phyloP scores from a whole-genome alignment of 176 grass and related monocot genomes.

The Elymus sibiricus region DNA sequence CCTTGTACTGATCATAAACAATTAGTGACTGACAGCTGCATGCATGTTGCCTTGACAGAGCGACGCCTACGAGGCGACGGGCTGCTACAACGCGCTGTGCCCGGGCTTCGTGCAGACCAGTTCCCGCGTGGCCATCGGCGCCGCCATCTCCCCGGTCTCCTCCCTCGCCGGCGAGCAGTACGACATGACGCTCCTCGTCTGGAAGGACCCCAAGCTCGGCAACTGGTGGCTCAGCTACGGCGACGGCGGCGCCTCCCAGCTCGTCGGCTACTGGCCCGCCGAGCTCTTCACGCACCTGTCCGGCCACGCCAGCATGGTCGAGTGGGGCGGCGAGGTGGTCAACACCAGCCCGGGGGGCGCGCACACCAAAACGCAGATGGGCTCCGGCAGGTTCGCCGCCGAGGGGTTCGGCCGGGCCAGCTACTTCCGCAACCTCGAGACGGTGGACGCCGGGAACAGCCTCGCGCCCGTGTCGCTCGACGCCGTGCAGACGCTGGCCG shows the following conservation, averaged over 20 bases:
- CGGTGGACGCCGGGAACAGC: constrained; percentile 89
- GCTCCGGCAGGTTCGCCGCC: constrained; percentile 64
- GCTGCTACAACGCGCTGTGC: constrained; percentile 92
- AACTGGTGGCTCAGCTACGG: constrained; percentile 99
- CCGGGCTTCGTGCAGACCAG: constrained; percentile 89
- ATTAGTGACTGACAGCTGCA: background rate
- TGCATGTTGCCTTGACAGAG: constrained; percentile 32
- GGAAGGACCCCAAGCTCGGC: constrained; percentile 95
- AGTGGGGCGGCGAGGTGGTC: constrained; percentile 96
- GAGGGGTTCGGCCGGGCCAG: constrained; percentile 74
- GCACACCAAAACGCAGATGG: constrained; percentile 93
- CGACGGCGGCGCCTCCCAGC: constrained; percentile 29
- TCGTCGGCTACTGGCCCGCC: constrained; percentile 92
- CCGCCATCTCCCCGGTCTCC: constrained; percentile 81
- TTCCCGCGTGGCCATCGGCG: constrained; percentile 78
- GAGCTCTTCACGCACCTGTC: constrained; percentile 92
- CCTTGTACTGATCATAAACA: background rate
- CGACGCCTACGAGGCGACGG: constrained; percentile 87
- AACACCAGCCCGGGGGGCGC: constrained; percentile 52
- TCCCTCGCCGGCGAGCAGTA: constrained; percentile 50
- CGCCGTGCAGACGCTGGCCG: constrained; percentile 56
- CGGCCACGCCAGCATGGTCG: constrained; percentile 85
- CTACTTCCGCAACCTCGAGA: constrained; percentile 85
- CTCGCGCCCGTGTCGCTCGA: constrained; percentile 45
- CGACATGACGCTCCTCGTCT: constrained; percentile 94